Evolutionary conservation across 1,284 basidiomycete species (phyloP), one percentile per base, ranked within the genome.

Genomic region (Cryptococcus sp.): DNA sequence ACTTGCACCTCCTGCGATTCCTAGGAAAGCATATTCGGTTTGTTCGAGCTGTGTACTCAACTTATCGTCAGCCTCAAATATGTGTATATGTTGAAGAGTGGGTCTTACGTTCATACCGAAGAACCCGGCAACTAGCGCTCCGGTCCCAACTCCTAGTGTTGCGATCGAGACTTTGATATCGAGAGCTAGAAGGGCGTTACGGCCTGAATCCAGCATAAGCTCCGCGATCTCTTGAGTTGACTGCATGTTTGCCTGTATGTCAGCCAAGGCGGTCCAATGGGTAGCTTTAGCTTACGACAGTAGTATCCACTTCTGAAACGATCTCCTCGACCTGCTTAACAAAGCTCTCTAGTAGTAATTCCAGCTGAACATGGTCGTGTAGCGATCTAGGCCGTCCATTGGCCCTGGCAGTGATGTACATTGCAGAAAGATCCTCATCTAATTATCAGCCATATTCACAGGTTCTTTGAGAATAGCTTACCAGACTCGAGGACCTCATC

Each of bases 181-280:
- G 22, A 98, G 80, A 22, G 91, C 89, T 14, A 98, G 79, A 13
- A 98, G 79, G 3, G 88, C 84, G 70, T 98, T 98, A 45, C 94
- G 86, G 76, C 96, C 96, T 52, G 91, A 89, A 73, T 98, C 94
- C 44, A 98, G 81, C 67, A 98, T 93, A 52, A 98, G 81, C 74
- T 98, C 94, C 5, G 96, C 91, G 47, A 98, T 94, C 74, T 98
- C 93, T 77, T 97, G 92, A 0, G 93, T 98, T 16, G 90, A 91
- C 76, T 90, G 86, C 50, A 98, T 90, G 69, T 96, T 96, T 51
- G 80, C 82, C 89, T 92, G 62, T 32, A 21, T 39, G 39, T 28
- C 28, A 28, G 28, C 28, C 11, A n/a, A n/a, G n/a, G n/a, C n/a
- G n/a, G n/a, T 10, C 34, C n/a, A n/a, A 36, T 36, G 10, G 34